Evolutionary conservation across 2,329 filamentous ascomycete genomes (phyloP).

Genomic region (Trichophyton simii): DNA sequence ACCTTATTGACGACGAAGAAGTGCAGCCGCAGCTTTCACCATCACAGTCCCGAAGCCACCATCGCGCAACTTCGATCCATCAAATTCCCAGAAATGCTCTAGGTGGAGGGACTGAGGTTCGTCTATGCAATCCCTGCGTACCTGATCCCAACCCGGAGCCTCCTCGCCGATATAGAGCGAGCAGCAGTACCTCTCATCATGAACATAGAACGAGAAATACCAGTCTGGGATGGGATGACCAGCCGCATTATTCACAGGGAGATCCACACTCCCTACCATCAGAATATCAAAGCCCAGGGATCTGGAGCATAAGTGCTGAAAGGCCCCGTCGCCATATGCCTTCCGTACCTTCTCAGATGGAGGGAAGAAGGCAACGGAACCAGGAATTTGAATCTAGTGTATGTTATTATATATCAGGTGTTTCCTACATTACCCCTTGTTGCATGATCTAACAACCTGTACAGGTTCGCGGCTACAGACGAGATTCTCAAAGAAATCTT

Average conservation of each 20-base stretch:
- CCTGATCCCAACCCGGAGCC: slow-evolving; percentile 54
- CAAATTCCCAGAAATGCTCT: slow-evolving; percentile 36
- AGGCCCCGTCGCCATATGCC: slow-evolving; percentile 15
- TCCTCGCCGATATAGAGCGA: slow-evolving; percentile 26
- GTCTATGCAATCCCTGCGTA: slow-evolving; percentile 61
- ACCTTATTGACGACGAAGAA: slow-evolving; percentile 33
- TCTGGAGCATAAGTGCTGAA: background rate
- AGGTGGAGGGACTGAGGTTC: slow-evolving; percentile 54
- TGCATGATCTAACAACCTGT: background rate
- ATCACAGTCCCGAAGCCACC: background rate
- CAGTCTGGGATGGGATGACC: background rate
- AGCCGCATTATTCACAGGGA: background rate
- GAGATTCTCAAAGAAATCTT: slow-evolving; percentile 4
- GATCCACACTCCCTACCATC: background rate
- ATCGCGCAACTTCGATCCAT: slow-evolving; percentile 5
- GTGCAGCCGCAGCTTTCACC: background rate
- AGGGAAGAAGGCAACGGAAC: slow-evolving; percentile 12
- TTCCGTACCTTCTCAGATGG: slow-evolving; percentile 9
- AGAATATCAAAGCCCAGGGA: background rate
- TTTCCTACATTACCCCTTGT: background rate
- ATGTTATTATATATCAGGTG: slow-evolving; percentile 1
- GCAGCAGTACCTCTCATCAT: background rate
- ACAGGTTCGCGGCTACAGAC: slow-evolving; percentile 10
- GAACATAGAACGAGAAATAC: background rate
- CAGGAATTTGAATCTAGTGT: slow-evolving; percentile 13